phyloP scores from a whole-genome alignment of 1,284 basidiomycete species.

The Irpex rosettiformis region DNA sequence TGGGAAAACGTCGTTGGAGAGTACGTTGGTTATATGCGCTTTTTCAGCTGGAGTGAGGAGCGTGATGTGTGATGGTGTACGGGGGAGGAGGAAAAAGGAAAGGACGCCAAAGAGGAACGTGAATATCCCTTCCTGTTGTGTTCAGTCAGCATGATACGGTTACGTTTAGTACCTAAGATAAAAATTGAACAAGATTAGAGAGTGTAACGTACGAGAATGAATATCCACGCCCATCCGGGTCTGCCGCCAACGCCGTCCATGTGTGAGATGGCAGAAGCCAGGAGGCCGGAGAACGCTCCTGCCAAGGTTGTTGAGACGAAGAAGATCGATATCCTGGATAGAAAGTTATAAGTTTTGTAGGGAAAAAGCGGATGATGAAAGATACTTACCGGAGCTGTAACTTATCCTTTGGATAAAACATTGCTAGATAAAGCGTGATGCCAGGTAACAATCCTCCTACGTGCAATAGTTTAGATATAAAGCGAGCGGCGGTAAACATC shows the following conservation, averaged over 20 bases:
- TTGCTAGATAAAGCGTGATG: slow-evolving; percentile 50
- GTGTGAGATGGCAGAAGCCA: slow-evolving; percentile 54
- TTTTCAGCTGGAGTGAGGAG: slow-evolving; percentile 31
- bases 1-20: slow-evolving; percentile 21
- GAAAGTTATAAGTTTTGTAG: neutral
- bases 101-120: slow-evolving; percentile 9
- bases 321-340: slow-evolving; percentile 4
- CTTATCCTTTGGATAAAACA: slow-evolving; percentile 55
- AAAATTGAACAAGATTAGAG: neutral
- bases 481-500: neutral
- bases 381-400: slow-evolving; percentile 48
- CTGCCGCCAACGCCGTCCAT: slow-evolving; percentile 46
- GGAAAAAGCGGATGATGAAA: neutral
- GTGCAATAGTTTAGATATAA: neutral
- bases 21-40: slow-evolving; percentile 27
- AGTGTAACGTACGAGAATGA: slow-evolving; percentile 45
- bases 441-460: slow-evolving; percentile 58
- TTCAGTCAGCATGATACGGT: neutral
- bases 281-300: slow-evolving; percentile 54
- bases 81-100: slow-evolving; percentile 31
- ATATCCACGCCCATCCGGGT: slow-evolving; percentile 62
- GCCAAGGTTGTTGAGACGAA: slow-evolving; percentile 2
- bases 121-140: slow-evolving; percentile 14
- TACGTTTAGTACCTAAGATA: neutral
- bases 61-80: slow-evolving; percentile 30